These are phyloP conservation scores for Phylloporus scabripes DNA, from an alignment of 768 basidiomycete genomes.

Conservation along the genomic window DNA sequence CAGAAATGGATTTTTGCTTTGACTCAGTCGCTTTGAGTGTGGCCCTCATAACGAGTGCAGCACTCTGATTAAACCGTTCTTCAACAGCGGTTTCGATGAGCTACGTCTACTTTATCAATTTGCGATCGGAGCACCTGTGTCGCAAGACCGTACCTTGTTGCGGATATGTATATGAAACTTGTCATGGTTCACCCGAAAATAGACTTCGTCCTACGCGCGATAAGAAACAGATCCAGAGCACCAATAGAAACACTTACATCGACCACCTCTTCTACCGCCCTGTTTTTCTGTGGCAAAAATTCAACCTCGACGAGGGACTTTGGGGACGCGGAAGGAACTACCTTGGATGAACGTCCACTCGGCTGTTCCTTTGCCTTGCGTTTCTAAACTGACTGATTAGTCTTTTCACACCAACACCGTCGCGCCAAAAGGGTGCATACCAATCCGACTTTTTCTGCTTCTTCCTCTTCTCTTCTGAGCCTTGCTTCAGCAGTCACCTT, in stretches of 20 bases:
- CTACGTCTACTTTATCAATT: constrained; percentile 36
- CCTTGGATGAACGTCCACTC: constrained; percentile 50
- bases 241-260: constrained; percentile 49
- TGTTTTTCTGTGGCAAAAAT: constrained; percentile 38
- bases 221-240: not conserved
- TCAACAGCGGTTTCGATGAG: constrained; percentile 70
- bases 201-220: constrained; percentile 52
- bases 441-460: constrained; percentile 66
- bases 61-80: constrained; percentile 75
- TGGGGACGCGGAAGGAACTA: constrained; percentile 18
- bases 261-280: constrained; percentile 48
- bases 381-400: constrained; percentile 45
- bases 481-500: constrained; percentile 61
- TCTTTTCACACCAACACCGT: not conserved
- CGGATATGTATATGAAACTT: constrained; percentile 84
- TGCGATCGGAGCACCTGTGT: not conserved
- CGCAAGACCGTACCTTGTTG: constrained; percentile 56
- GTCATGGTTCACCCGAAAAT: constrained; percentile 86
- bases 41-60: constrained; percentile 67
- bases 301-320: constrained; percentile 6
- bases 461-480: constrained; percentile 64
- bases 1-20: constrained; percentile 54
- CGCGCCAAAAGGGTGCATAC: constrained; percentile 37
- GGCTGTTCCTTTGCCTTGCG: constrained; percentile 47
- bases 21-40: constrained; percentile 64